Conservation (phyloP, 2,329 filamentous ascomycete species). For the Colletotrichum sp. region DNA sequence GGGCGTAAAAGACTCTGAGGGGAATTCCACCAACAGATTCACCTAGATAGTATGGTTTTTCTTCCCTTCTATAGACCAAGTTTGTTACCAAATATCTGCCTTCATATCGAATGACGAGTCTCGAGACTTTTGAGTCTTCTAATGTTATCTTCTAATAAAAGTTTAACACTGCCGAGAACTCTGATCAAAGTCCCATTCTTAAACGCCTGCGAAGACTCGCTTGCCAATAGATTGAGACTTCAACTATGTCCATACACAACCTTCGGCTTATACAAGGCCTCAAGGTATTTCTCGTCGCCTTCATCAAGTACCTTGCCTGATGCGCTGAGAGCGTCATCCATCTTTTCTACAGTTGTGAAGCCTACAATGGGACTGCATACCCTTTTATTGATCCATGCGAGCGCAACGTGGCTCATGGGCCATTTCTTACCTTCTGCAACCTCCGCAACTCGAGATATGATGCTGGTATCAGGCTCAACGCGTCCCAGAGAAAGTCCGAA, state of each 20-base stretch:
- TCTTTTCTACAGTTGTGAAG: constrained; percentile 58
- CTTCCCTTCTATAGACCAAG: no score
- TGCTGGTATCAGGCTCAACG: background rate
- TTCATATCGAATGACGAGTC: no score
- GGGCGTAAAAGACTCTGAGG: no score
- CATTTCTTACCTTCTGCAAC: constrained; percentile 60
- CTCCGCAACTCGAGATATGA: constrained; percentile 48
- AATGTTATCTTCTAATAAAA: no score
- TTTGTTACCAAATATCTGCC: no score
- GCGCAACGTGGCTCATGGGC: constrained; percentile 67
- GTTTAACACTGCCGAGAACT: no score
- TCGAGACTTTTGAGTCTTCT: no score
- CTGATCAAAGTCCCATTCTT: no score
- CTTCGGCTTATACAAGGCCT: constrained; percentile 60
- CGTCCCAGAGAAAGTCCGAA: background rate
- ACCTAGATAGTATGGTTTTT: no score
- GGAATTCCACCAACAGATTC: no score
- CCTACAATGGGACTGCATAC: constrained; percentile 65
- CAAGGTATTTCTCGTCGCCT: constrained; percentile 65
- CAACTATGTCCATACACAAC: background rate
- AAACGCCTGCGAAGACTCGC: no score
- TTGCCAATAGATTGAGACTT: no score
- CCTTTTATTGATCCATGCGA: constrained; percentile 64
- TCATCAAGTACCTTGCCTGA: constrained; percentile 51
- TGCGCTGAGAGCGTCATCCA: constrained; percentile 62